Evolutionary conservation across 495 filamentous ascomycete genomes (phyloP), one percentile per base, ranked within the genome.

Genomic region (Talaromyces wortmannii): DNA sequence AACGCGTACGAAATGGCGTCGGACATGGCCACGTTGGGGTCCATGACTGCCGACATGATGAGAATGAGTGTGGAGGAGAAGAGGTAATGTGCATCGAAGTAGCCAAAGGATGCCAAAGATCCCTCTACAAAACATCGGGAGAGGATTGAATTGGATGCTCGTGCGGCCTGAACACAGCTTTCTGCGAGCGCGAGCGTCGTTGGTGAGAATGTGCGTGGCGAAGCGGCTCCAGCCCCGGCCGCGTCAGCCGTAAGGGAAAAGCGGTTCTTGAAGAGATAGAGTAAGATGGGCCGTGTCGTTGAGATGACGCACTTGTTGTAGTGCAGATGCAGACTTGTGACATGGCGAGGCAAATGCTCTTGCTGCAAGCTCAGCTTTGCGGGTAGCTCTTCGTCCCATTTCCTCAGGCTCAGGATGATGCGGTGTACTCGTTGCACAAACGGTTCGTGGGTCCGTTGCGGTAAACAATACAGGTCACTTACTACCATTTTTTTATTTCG

Each of bases 11-110:
- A 55, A 31, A 66, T 57, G 18, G 56, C 52, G 48, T 63, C 59
- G 12, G 59, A 58, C 48, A 55, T 60, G 50, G 43, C 46, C 30
- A 57, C 58, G 7, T 57, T 61, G 7, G 61, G 57, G 10, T 61
- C 57, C 59, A 66, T 58, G 40, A 66, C 55, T 11, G 61, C 59
- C 1, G 63, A 63, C 52, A 66, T 63, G 31, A 63, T 60, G 36
- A 63, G 52, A 32, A 66, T 60, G 30, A 66, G 49, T 17, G 63
- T 53, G 6, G 63, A 63, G 4, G 63, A 63, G 45, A 66, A 66
- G n/a, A 66, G 58, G 44, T 66, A 60, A 33, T 66, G 63, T n/a
- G 63, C 63, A 54, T 66, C 63, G 53, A 60, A 61, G 31, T 61
- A 66, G 13, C 63, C 63, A 56, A 66, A 66, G n/a, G 58, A 58